Conservation (phyloP, 2,329 filamentous ascomycete species). For the Ceratocystis ficicola region DNA sequence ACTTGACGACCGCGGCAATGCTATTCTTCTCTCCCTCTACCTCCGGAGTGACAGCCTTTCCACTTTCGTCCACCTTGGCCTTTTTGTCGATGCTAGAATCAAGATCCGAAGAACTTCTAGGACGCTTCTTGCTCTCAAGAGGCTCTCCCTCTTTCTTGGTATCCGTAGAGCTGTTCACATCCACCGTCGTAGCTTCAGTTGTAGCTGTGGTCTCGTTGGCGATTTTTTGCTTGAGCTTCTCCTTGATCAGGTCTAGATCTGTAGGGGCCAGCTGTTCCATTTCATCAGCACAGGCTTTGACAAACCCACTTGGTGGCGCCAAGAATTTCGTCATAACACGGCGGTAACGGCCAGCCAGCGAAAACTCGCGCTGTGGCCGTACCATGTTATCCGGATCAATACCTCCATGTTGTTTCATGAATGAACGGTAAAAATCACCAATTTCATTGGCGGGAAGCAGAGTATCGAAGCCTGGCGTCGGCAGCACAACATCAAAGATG, state of each 20-base stretch:
- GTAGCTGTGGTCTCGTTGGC: background rate
- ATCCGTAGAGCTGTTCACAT: slow-evolving; percentile 20
- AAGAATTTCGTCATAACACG: slow-evolving; percentile 66
- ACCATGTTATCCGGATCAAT: slow-evolving; percentile 82
- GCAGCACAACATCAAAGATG: slow-evolving; percentile 81
- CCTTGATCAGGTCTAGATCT: slow-evolving; percentile 59
- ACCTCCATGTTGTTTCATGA: slow-evolving; percentile 75
- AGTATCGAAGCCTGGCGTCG: slow-evolving; percentile 83
- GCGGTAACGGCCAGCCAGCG: slow-evolving; percentile 76
- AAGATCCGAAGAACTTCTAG: slow-evolving; percentile 22
- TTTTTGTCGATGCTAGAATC: slow-evolving; percentile 25
- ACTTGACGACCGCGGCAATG: slow-evolving; percentile 56
- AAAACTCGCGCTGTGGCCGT: slow-evolving; percentile 73
- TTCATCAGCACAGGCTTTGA: slow-evolving; percentile 56
- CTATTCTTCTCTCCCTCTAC: slow-evolving; percentile 34
- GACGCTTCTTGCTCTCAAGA: slow-evolving; percentile 18
- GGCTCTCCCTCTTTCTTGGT: slow-evolving; percentile 14
- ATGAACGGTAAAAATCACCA: slow-evolving; percentile 68
- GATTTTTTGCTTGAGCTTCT: slow-evolving; percentile 28
- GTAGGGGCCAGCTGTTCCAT: slow-evolving; percentile 81
- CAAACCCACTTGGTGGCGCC: slow-evolving; percentile 51
- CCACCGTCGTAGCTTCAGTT: slow-evolving; percentile 21
- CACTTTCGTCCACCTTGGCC: slow-evolving; percentile 25
- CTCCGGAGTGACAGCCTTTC: slow-evolving; percentile 17
- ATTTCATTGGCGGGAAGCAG: slow-evolving; percentile 75